Base-by-base conservation (phyloP, 176 grass and related monocot genomes). In the Carex cristatella region DNA sequence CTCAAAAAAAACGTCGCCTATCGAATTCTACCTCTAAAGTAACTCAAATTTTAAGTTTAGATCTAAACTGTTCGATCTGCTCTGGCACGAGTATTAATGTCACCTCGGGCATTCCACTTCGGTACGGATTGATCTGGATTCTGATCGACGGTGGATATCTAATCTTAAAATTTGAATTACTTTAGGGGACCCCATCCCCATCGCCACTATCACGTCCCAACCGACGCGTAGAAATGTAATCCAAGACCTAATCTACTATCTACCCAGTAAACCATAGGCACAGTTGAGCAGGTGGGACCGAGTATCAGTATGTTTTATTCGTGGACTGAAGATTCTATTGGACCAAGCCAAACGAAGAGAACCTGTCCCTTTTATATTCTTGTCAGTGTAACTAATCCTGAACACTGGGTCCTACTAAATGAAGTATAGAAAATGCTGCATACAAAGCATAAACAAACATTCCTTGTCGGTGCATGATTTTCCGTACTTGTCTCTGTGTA, bases 201-300 rank as follows among this genome's bases (percentile, higher is more conserved):
- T 88, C 87, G 79, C 87, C 85, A 57, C 76, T 89, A 81, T 74
- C 94, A 97, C 88, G 91, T 88, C 51, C 55, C 54, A 23, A 73
- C 58, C 44, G 46, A 19, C 63, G 14, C 68, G 7, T 44, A 44
- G 35, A 70, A n/a, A 70, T 7, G 37, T 44, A 1, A 8, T 10
- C 35, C 42, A 18, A 70, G 68, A 70, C 37, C 68, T 10, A 7
- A 8, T 70, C 7, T 70, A 70, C 35, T 15, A 42, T 70, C 3
- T 4, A 40, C 37, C 18, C 15, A 3, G 38, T 70, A 44, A n/a
- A 44, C 68, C 68, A 4, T 18, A 19, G 0, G 16, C 2, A 3
- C 15, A n/a, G 38, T 7, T 7, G 2, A 8, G 5, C 5, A 7
- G 14, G 16, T 70, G 68, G 68, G 32, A 0, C 32, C 66, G 13